Conservation (phyloP, 2,329 filamentous ascomycete genomes). For the Pezicula rhizophila region DNA sequence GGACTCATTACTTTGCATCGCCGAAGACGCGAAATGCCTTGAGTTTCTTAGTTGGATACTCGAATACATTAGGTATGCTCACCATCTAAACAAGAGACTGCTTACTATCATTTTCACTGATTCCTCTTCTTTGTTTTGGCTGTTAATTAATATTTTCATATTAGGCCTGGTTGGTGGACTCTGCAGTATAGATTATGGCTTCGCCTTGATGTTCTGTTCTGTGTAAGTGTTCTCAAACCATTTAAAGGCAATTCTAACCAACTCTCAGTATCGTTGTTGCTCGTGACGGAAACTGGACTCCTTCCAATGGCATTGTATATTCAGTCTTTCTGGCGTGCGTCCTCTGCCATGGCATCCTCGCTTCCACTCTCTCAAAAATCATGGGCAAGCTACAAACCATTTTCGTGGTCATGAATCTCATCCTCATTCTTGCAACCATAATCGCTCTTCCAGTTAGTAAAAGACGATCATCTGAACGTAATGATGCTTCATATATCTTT, state of each 20-base stretch:
- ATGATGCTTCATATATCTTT: slow-evolving; percentile 47
- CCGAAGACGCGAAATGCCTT: slow-evolving; percentile 49
- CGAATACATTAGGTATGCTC: slow-evolving; percentile 49
- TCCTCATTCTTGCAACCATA: slow-evolving; percentile 49
- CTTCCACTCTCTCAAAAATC: slow-evolving; percentile 43
- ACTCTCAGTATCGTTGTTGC: slow-evolving; percentile 41
- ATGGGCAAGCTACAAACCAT: slow-evolving; percentile 55
- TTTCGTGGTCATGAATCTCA: slow-evolving; percentile 49
- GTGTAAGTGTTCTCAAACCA: slow-evolving; percentile 28
- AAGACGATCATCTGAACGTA: slow-evolving; percentile 25
- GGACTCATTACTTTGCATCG: slow-evolving; percentile 52
- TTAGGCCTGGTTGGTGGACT: slow-evolving; percentile 43
- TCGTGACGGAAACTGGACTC: slow-evolving; percentile 48
- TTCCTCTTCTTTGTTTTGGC: too few species aligned
- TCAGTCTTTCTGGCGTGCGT: slow-evolving; percentile 50
- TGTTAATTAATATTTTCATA: background rate
- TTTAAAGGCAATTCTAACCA: slow-evolving; percentile 1
- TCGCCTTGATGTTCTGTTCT: slow-evolving; percentile 51
- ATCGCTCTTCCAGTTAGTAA: slow-evolving; percentile 50
- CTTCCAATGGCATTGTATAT: slow-evolving; percentile 51
- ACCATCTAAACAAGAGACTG: background rate
- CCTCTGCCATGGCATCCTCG: slow-evolving; percentile 46
- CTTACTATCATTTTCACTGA: background rate
- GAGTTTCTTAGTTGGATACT: slow-evolving; percentile 55
- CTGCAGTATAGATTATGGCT: slow-evolving; percentile 54